Percentiles rank a stretch among this genome's conserved stretches.
Conservation (phyloP, 2,329 filamentous ascomycete species). For the Ophiognomonia clavigignenti-juglandacearum region DNA sequence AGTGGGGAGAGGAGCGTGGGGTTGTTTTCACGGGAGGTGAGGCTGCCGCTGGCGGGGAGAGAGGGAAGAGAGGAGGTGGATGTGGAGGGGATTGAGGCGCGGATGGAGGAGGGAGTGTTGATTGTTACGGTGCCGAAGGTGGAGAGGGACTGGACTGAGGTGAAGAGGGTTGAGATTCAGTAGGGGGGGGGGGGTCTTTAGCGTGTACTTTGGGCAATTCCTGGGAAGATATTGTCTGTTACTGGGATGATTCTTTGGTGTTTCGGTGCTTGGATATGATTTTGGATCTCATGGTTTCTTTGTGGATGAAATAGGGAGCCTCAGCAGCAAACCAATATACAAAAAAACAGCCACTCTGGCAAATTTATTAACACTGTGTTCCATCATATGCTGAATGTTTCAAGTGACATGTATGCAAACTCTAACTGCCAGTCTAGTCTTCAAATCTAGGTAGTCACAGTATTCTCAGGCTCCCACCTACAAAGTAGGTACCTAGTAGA, state of each 20-base stretch:
- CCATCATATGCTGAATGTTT: not conserved
- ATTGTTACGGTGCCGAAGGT: constrained; percentile 72
- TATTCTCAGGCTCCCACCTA: no score
- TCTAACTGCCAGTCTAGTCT: no score
- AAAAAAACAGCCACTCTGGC: constrained; percentile 5
- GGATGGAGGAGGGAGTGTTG: constrained; percentile 73
- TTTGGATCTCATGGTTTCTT: not conserved
- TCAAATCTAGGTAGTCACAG: no score
- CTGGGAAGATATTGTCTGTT: not conserved
- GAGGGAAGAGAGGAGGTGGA: constrained; percentile 55
- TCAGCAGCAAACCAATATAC: constrained; percentile 9
- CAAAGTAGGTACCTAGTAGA: no score
- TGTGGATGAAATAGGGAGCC: not conserved
- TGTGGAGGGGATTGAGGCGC: constrained; percentile 63
- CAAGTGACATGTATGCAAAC: no score
- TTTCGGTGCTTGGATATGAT: not conserved
- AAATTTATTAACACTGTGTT: not conserved
- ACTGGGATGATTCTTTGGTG: not conserved
- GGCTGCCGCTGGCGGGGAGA: constrained; percentile 44
- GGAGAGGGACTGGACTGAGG: constrained; percentile 61
- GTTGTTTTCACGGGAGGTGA: constrained; percentile 66
- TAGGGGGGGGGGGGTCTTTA: constrained; percentile 23
- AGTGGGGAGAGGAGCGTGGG: constrained; percentile 67
- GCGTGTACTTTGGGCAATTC: not conserved
- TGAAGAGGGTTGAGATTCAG: constrained; percentile 55